Conservation (phyloP, 2,329 filamentous ascomycete genomes). For the Seiridium unicorne region DNA sequence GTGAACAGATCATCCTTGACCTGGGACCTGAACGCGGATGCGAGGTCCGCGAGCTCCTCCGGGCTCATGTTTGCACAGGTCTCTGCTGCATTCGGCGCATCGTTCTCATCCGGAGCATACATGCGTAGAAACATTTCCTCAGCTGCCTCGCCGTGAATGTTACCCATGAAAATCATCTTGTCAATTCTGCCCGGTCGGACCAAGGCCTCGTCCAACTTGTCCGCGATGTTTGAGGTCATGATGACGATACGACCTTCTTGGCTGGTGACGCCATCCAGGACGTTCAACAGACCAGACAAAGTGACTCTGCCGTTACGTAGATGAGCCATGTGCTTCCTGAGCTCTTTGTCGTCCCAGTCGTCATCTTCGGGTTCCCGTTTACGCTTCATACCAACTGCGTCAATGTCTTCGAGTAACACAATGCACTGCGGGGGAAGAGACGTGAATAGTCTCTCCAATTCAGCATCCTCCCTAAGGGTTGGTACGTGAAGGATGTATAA, state of each 20-base stretch:
- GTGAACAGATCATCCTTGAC: conserved; percentile 21
- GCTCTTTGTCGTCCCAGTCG: conserved; percentile 3
- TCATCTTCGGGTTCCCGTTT: conserved; percentile 24
- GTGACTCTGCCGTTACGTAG: conserved; percentile 64
- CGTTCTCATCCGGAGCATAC: conserved; percentile 17
- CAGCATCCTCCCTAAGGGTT: conserved; percentile 23
- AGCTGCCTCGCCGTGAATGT: conserved; percentile 22
- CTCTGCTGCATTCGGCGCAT: conserved; percentile 14
- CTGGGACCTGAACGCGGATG: conserved; percentile 6
- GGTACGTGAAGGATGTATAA: conserved; percentile 73
- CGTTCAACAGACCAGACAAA: conserved; percentile 63
- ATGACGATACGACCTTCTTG: conserved; percentile 69
- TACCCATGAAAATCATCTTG: conserved; percentile 63
- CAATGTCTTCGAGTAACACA: conserved; percentile 56
- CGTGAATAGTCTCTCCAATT: conserved; percentile 30
- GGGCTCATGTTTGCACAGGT: conserved; percentile 9
- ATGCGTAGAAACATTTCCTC: conserved; percentile 20
- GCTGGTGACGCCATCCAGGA: conserved; percentile 64
- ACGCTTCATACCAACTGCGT: conserved; percentile 47
- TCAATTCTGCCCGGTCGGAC: conserved; percentile 67
- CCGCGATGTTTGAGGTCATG: conserved; percentile 68
- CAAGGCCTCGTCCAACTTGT: conserved; percentile 63
- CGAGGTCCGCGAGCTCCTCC: conserved; percentile 12
- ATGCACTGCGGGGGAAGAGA: conserved; percentile 35
- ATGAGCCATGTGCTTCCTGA: not conserved